Conservation (phyloP, 108 stramenopile species). For the Nitzschia palea region DNA sequence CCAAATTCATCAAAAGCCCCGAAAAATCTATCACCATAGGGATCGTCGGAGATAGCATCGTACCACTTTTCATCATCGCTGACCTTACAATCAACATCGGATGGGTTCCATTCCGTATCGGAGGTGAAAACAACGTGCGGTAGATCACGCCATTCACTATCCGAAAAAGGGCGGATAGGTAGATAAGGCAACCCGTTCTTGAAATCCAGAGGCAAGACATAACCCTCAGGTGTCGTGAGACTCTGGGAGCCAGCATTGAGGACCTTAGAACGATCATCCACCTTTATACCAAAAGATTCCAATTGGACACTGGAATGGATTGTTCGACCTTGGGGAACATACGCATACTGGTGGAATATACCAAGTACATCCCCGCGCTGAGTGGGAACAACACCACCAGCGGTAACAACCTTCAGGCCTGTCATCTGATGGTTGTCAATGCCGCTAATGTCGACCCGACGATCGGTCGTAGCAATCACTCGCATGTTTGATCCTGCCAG, state of each 20-base stretch:
- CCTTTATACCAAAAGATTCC: constrained; percentile 1
- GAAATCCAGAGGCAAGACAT: constrained; percentile 26
- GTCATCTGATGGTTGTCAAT: constrained; percentile 32
- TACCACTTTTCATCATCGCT: not conserved
- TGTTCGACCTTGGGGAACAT: constrained; percentile 9
- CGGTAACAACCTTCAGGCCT: constrained; percentile 20
- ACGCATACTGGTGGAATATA: constrained; percentile 40
- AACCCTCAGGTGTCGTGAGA: constrained; percentile 35
- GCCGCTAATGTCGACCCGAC: constrained; percentile 23
- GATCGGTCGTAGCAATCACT: constrained; percentile 3
- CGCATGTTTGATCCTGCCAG: constrained; percentile 22
- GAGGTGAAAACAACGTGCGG: constrained; percentile 18
- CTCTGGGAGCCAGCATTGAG: constrained; percentile 19
- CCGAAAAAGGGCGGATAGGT: not conserved
- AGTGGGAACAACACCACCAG: constrained; percentile 11
- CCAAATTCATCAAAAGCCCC: not conserved
- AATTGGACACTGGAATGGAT: constrained; percentile 36
- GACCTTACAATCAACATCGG: not conserved
- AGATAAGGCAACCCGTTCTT: constrained; percentile 22
- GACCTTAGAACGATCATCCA: constrained; percentile 19
- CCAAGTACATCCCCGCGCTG: constrained; percentile 19
- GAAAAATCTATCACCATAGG: not conserved
- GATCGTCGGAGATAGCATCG: not conserved
- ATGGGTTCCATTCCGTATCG: constrained; percentile 35
- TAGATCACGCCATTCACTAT: not conserved